These are phyloP conservation scores for Syzygium jambos DNA, from an alignment of 345 rosid genomes.

Conservation along the genomic window DNA sequence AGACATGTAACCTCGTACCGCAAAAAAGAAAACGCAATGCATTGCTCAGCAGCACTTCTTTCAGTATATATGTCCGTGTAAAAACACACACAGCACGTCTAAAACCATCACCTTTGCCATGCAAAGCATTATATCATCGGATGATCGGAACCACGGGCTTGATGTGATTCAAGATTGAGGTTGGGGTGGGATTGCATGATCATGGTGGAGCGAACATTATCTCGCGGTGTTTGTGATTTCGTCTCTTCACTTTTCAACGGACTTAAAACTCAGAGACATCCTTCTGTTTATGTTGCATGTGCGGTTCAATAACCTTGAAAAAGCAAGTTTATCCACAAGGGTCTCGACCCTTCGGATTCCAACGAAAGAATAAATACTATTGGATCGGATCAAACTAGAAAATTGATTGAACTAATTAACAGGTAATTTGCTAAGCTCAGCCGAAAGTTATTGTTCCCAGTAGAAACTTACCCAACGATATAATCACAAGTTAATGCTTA, in stretches of 20 bases:
- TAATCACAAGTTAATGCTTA: background rate
- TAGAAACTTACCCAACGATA: background rate
- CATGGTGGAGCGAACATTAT: background rate
- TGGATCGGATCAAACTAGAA: background rate
- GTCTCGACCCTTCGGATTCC: background rate
- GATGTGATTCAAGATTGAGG: accelerated
- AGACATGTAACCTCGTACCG: background rate
- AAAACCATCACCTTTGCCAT: background rate
- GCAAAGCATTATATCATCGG: accelerated
- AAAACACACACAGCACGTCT: background rate
- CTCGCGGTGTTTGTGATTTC: background rate
- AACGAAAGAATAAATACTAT: background rate
- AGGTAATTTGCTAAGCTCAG: background rate
- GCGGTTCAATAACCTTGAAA: background rate
- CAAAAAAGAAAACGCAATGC: background rate
- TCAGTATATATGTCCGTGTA: background rate
- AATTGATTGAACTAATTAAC: background rate
- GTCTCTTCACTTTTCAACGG: background rate
- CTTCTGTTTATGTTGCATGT: background rate
- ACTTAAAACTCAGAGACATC: background rate
- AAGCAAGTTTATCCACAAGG: background rate
- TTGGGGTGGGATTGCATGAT: accelerated
- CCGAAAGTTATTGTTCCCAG: background rate
- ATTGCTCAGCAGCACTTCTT: background rate
- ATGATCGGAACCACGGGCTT: accelerated